Evolutionary conservation across 495 filamentous ascomycete species (phyloP), one percentile per base, ranked within the genome.

Genomic region (Oidiodendron maius): DNA sequence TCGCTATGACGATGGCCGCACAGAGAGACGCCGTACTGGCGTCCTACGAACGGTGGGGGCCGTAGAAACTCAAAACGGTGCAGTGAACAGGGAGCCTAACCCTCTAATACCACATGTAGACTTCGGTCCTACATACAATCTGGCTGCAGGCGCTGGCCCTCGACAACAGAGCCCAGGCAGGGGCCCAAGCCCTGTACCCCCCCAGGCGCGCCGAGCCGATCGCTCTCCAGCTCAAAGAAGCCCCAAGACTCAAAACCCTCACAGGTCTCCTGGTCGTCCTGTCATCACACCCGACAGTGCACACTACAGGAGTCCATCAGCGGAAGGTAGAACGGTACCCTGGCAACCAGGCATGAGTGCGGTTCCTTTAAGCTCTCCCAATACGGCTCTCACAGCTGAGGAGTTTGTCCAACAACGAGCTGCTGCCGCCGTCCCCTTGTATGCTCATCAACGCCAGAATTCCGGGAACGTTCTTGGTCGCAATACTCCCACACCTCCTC

Each of bases 321-420:
- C 20, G 1, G 57, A 57, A 4, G 48, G 50, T 46, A 76, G 83
- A 48, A 86, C 74, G 52, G 64, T 91, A 42, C 62, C 82, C 15
- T 96, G 91, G 91, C 85, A 91, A 49, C 91, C 90, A 15, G 85
- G 80, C 21, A 74, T 81, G 66, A 70, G 73, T 41, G 58, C 76
- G 30, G 66, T 68, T 38, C 38, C 61, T 40, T 43, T 41, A 1
- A 36, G 15, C 11, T 17, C 46, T 38, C 16, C 52, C 15, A 22
- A 16, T 6, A 26, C 3, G 38, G 44, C 59, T 61, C 55, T 64
- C 22, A 62, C 73, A 1, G 63, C 91, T 15, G 89, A 96, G 59
- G 81, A 95, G 59, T 96, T 81, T 65, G 88, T 96, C n/a, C 81
- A 89, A 50, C 86, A 93, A 53, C 80, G 89, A 41, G 83, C 86